These are phyloP conservation scores for Gremmenia infestans DNA, from an alignment of 2,329 filamentous ascomycete genomes.

Conservation along the genomic window DNA sequence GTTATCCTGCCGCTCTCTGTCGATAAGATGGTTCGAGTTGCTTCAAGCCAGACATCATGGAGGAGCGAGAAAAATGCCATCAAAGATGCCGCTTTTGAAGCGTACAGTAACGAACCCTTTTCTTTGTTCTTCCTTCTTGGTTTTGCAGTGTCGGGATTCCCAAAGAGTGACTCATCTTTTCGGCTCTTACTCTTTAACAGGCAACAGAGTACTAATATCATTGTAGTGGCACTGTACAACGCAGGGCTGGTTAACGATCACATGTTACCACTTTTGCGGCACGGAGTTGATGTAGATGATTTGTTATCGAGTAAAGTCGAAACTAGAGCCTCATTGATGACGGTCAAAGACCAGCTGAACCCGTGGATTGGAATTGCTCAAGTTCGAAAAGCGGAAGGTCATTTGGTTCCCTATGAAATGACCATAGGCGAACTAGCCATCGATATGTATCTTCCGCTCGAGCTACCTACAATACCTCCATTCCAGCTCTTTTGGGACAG, in stretches of 20 bases:
- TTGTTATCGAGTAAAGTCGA: constrained; percentile 51
- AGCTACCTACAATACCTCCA: constrained; percentile 14
- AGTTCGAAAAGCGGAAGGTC: constrained; percentile 49
- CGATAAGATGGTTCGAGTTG: constrained; percentile 52
- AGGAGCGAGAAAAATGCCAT: constrained; percentile 53
- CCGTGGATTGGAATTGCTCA: constrained; percentile 35
- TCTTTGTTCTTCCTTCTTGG: too few species aligned
- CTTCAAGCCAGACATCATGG: constrained; percentile 55
- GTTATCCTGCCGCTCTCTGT: constrained; percentile 70
- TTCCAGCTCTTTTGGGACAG: constrained; percentile 28
- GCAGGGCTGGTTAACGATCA: constrained; percentile 73
- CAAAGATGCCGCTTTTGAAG: constrained; percentile 73
- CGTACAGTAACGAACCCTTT: constrained; percentile 45
- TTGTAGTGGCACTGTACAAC: constrained; percentile 51
- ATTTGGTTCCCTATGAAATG: constrained; percentile 28
- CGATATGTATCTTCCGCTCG: constrained; percentile 18
- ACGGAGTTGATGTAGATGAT: constrained; percentile 34
- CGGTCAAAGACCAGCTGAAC: constrained; percentile 31
- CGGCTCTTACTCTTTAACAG: too few species aligned
- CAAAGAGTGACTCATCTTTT: too few species aligned
- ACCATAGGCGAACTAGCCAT: constrained; percentile 26
- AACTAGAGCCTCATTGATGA: constrained; percentile 34
- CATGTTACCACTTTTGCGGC: constrained; percentile 56
- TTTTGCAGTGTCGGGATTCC: too few species aligned
- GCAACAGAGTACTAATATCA: too few species aligned